Evolutionary conservation across 2,329 filamentous ascomycete genomes (phyloP), one percentile per base, ranked within the genome.

Genomic region (Aaosphaeria pasadenensis): DNA sequence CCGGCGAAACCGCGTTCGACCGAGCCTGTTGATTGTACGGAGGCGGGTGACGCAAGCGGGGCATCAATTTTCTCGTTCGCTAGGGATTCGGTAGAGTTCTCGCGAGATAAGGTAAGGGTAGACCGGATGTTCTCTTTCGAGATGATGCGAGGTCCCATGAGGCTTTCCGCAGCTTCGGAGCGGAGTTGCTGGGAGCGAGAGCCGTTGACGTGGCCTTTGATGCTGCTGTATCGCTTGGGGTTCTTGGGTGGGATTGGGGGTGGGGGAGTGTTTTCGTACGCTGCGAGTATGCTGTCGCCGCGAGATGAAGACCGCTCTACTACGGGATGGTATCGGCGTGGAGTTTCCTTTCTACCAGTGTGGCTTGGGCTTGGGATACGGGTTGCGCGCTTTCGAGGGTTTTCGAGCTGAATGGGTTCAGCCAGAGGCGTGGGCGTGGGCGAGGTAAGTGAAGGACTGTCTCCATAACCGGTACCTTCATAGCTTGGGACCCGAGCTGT

Each of bases 61-160:
- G n/a, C 33, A 36, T 36, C 33, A n/a, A 7, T n/a, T 6, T 11
- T 5, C 5, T 17, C 38, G 11, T 46, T 39, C 5, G 28, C 28
- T 7, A 58, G 11, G 5, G 56, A 50, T n/a, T 65, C 60, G 3
- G 40, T 45, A 4, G 58, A 62, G 30, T 50, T 52, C 3, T 60
- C 55, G 4, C 46, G 49, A 5, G 62, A 61, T 28, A 56, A 13
- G 28, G 47, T 51, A 7, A 69, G 49, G 6, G 54, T 59, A 24
- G 57, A 52, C 11, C 65, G 64, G 29, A 69, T 67, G 35, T 67
- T 69, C 28, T 67, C 63, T 38, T 56, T 64, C 5, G 65, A 67
- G 3, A 69, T 54, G 39, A 66, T 65, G 13, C 61, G 64, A 5
- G 44, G 28, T 4, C 9, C 30, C 7, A 40, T 30, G 35, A 11